Evolutionary conservation across 495 filamentous ascomycete genomes (phyloP).

Genomic region (Cryomyces antarcticus): DNA sequence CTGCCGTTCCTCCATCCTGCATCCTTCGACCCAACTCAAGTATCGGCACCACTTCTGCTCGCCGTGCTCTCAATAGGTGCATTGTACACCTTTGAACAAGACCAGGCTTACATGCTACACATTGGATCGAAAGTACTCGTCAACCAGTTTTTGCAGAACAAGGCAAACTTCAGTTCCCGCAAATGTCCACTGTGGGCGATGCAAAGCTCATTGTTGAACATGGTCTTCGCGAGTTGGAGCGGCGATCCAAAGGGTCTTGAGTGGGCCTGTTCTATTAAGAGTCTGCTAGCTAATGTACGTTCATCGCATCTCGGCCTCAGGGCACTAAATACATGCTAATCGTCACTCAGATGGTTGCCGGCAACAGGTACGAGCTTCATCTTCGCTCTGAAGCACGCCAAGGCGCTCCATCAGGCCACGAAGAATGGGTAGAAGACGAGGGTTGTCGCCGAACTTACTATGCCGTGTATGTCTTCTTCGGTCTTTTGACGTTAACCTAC

Average conservation of each 20-base stretch:
- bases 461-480: slow-evolving; percentile 99
- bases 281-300: slow-evolving; percentile 66
- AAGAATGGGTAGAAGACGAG: slow-evolving; percentile 94
- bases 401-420: slow-evolving; percentile 49
- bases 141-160: slow-evolving; percentile 91
- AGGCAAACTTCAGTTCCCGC: slow-evolving; percentile 95
- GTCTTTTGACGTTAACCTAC: slow-evolving; percentile 83
- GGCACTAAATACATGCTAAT: slow-evolving; percentile 1
- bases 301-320: not conserved
- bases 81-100: slow-evolving; percentile 89
- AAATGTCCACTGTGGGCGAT: slow-evolving; percentile 97
- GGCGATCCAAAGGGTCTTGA: slow-evolving; percentile 93
- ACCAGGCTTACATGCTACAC: slow-evolving; percentile 90
- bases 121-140: slow-evolving; percentile 92
- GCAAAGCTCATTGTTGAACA: slow-evolving; percentile 89
- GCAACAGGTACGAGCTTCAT: slow-evolving; percentile 91
- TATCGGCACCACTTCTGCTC: slow-evolving; percentile 64
- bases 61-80: slow-evolving; percentile 91
- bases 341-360: slow-evolving; percentile 63
- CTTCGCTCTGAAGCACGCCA: slow-evolving; percentile 76
- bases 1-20: slow-evolving; percentile 89
- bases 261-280: slow-evolving; percentile 98
- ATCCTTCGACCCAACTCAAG: slow-evolving; percentile 62
- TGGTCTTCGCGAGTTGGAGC: slow-evolving; percentile 99
- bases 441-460: slow-evolving; percentile 93